These are phyloP conservation scores for Tilletiaria anomala DNA, from an alignment of 1,284 basidiomycete genomes.

Conservation along the genomic window DNA sequence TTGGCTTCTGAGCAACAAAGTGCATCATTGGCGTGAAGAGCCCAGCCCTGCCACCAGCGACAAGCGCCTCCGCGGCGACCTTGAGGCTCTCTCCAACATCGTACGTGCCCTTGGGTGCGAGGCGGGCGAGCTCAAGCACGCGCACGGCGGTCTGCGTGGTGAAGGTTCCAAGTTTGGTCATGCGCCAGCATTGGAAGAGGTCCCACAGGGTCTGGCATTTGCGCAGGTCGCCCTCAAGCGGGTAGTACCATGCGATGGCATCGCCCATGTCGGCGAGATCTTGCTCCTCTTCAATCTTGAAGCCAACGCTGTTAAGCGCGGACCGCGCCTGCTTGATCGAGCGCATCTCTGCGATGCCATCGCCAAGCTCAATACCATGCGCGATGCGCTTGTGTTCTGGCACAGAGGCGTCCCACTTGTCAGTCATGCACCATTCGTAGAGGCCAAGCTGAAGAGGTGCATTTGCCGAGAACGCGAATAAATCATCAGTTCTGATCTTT, in stretches of 20 bases:
- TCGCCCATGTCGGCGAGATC: slow-evolving; percentile 78
- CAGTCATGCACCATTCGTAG: slow-evolving; percentile 99
- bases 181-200: slow-evolving; percentile 44
- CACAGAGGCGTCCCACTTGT: slow-evolving; percentile 72
- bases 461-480: slow-evolving; percentile 3
- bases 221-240: slow-evolving; percentile 75
- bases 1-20: slow-evolving; percentile 13
- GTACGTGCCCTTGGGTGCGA: slow-evolving; percentile 83
- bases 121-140: slow-evolving; percentile 59
- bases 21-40: slow-evolving; percentile 45
- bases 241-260: slow-evolving; percentile 83
- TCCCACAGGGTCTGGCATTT: slow-evolving; percentile 94
- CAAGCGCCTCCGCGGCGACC: slow-evolving; percentile 62
- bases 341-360: slow-evolving; percentile 97
- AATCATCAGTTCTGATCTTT: no score
- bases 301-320: slow-evolving; percentile 72
- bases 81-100: slow-evolving; percentile 81
- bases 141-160: slow-evolving; percentile 70
- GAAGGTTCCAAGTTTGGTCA: slow-evolving; percentile 71
- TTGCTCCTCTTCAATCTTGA: slow-evolving; percentile 78
- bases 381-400: slow-evolving; percentile 81
- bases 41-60: slow-evolving; percentile 73
- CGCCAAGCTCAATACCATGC: slow-evolving; percentile 62
- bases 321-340: slow-evolving; percentile 56
- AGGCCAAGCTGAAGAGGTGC: slow-evolving; percentile 62